phyloP scores from a whole-genome alignment of 495 filamentous ascomycete species.

The Aspergillus bridgeri region DNA sequence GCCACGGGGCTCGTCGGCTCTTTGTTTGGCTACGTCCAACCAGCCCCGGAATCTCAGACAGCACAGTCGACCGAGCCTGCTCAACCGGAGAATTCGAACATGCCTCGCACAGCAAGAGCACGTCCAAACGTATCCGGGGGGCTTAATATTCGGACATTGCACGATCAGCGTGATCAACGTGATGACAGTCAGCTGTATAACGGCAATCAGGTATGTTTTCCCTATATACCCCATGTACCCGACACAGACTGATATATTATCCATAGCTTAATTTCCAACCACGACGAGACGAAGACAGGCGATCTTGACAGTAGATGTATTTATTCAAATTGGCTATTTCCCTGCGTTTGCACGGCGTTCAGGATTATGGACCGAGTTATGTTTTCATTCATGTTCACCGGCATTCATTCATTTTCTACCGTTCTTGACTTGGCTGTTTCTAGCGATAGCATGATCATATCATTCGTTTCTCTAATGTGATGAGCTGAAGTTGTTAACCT shows the following conservation, averaged over 20 bases:
- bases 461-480: no score
- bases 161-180: constrained; percentile 48
- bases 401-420: not conserved
- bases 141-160: constrained; percentile 53
- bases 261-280: constrained; percentile 72
- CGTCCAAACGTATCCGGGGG: constrained; percentile 22
- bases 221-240: no score
- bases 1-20: constrained; percentile 52
- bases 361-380: not conserved
- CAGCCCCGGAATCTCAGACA: constrained; percentile 12
- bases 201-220: constrained; percentile 72
- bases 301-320: constrained; percentile 20
- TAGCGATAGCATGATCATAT: no score
- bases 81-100: constrained; percentile 3
- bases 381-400: no score
- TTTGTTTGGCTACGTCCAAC: constrained; percentile 50
- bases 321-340: not conserved
- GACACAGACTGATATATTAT: not conserved
- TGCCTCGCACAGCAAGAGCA: constrained; percentile 10
- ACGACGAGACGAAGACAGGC: constrained; percentile 55
- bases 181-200: constrained; percentile 75
- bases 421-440: no score
- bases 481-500: no score
- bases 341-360: not conserved
- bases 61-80: constrained; percentile 10